Evolutionary conservation across 1,139 yeast genomes (phyloP).

Genomic region (Candida pseudoviswanathii): DNA sequence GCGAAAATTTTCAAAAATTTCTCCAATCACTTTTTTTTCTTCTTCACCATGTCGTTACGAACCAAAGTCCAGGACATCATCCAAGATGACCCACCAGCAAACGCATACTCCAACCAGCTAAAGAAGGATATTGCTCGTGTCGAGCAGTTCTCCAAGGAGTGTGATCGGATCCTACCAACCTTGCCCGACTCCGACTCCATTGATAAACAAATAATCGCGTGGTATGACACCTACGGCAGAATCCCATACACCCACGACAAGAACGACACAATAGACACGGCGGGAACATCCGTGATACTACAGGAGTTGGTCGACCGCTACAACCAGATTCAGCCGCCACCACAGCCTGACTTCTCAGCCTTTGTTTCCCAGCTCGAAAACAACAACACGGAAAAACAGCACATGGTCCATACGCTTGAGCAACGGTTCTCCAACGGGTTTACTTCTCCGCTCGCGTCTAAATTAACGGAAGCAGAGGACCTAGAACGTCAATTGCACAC

Average conservation of each 20-base stretch:
- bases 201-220: conserved; percentile 29
- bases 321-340: conserved; percentile 5
- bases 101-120: conserved; percentile 27
- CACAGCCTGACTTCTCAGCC: conserved; percentile 11
- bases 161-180: conserved; percentile 27
- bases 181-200: conserved; percentile 14
- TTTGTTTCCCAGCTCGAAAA: conserved; percentile 8
- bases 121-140: conserved; percentile 31
- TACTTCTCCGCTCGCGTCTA: conserved; percentile 5
- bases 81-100: not conserved
- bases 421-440: conserved; percentile 5
- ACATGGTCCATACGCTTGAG: conserved; percentile 4
- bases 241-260: conserved; percentile 38
- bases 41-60: conserved; percentile 5
- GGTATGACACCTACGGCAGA: conserved; percentile 27
- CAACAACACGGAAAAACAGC: conserved; percentile 1
- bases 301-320: conserved; percentile 17
- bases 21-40: not conserved
- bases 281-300: conserved; percentile 31
- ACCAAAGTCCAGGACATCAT: not conserved
- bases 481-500: conserved; percentile 17
- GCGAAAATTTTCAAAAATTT: not conserved
- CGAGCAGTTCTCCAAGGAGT: conserved; percentile 29
- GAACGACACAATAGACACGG: conserved; percentile 40
- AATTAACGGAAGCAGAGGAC: conserved; percentile 15